A percentile compares a stretch with the other conserved stretches of the same genome.
These are phyloP conservation scores for Athelia psychrophila DNA, from an alignment of 1,284 basidiomycete genomes.

Conservation along the genomic window DNA sequence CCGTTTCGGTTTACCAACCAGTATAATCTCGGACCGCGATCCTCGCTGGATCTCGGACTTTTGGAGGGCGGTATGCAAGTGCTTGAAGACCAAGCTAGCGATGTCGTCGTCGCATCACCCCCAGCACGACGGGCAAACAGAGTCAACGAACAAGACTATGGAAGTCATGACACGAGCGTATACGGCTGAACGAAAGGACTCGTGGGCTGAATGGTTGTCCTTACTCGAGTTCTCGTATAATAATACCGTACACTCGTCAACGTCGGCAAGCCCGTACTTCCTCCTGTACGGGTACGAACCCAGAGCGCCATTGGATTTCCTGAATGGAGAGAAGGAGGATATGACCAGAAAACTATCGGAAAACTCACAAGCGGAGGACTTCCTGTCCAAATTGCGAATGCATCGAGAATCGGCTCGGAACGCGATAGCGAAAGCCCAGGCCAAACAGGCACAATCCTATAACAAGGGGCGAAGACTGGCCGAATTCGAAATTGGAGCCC, in stretches of 20 bases:
- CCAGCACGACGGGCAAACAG: constrained; percentile 32
- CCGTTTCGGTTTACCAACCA: constrained; percentile 18
- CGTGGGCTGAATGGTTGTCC: constrained; percentile 19
- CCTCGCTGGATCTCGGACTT: constrained; percentile 21
- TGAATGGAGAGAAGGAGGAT: not conserved
- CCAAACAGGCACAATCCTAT: constrained; percentile 8
- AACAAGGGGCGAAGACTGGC: constrained; percentile 4
- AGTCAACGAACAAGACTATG: constrained; percentile 19
- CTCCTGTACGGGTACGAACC: constrained; percentile 17
- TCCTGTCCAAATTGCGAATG: constrained; percentile 5
- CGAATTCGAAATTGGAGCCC: constrained; percentile 15
- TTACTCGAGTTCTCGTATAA: constrained; percentile 23
- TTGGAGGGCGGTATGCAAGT: constrained; percentile 17
- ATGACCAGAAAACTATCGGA: not conserved
- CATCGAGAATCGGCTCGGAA: constrained; percentile 10
- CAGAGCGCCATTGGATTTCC: constrained; percentile 3
- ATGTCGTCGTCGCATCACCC: constrained; percentile 28
- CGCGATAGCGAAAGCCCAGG: constrained; percentile 13
- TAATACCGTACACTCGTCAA: constrained; percentile 10
- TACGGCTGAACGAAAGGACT: constrained; percentile 8
- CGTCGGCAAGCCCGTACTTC: constrained; percentile 14
- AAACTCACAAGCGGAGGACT: constrained; percentile 1
- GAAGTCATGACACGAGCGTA: constrained; percentile 13
- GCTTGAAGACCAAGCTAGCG: constrained; percentile 7
- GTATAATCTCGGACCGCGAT: constrained; percentile 25